Evolutionary conservation across 2,329 filamentous ascomycete genomes (phyloP).

Genomic region (Colletotrichum neosansevieriae): DNA sequence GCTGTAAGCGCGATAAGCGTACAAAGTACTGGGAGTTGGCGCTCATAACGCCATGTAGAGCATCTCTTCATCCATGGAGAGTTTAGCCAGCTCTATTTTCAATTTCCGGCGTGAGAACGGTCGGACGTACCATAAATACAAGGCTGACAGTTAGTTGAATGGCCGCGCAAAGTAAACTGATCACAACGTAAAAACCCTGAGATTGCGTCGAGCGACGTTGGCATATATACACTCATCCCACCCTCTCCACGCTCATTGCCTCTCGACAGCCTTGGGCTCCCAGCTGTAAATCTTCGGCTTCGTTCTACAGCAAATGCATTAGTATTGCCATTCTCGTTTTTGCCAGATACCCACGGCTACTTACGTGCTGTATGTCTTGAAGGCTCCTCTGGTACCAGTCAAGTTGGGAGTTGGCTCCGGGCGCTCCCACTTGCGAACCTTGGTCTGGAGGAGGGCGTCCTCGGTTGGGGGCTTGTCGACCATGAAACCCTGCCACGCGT

Average conservation of each 20-base stretch:
- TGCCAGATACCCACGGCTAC: constrained; percentile 53
- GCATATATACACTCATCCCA: constrained; percentile 34
- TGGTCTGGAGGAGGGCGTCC: constrained; percentile 78
- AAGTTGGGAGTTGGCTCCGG: constrained; percentile 77
- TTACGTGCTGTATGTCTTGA: constrained; percentile 95
- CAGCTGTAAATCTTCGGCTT: constrained; percentile 67
- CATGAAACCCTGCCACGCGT: constrained; percentile 96
- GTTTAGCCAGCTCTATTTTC: background rate
- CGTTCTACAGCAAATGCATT: constrained; percentile 50
- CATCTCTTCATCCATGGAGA: background rate
- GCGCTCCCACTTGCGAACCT: constrained; percentile 81
- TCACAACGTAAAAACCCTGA: constrained; percentile 28
- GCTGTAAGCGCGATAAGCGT: background rate
- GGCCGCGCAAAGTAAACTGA: background rate
- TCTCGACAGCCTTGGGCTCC: constrained; percentile 56
- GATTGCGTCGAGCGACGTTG: constrained; percentile 35
- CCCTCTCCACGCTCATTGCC: constrained; percentile 39
- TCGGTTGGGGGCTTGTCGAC: constrained; percentile 86
- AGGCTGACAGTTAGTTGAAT: constrained; percentile 6
- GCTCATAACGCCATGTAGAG: background rate
- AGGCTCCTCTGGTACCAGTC: constrained; percentile 82
- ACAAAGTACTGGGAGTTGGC: too few relatives aligned
- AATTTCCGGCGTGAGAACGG: background rate
- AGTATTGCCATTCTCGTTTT: background rate
- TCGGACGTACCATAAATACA: constrained; percentile 6